A percentile compares a stretch with the other conserved stretches of the same genome.
Evolutionary conservation across 495 filamentous ascomycete species (phyloP).

Genomic region (Aspergillus baeticus): DNA sequence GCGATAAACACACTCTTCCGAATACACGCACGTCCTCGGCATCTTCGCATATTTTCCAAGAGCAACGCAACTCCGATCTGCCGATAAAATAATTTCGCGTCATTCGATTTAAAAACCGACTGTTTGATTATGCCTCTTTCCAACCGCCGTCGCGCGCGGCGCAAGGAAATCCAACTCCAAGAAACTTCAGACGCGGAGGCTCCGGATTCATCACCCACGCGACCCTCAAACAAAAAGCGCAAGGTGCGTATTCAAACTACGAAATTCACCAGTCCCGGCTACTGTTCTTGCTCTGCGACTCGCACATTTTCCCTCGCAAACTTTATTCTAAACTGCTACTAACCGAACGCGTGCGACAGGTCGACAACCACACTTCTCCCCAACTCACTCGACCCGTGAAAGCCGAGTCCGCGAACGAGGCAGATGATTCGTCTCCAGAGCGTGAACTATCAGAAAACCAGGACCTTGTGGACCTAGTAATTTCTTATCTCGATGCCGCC

Average conservation of each 20-base stretch:
- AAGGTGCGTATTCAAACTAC: constrained; percentile 53
- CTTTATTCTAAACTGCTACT: background rate
- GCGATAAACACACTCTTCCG: background rate
- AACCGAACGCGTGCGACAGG: constrained; percentile 23
- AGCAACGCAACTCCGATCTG: background rate
- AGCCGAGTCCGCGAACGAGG: constrained; percentile 41
- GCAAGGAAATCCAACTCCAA: constrained; percentile 49
- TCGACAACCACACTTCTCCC: constrained; percentile 36
- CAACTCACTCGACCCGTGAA: constrained; percentile 25
- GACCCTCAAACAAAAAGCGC: constrained; percentile 71
- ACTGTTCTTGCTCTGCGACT: background rate
- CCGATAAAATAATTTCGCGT: background rate
- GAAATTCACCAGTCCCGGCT: background rate
- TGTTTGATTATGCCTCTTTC: constrained; percentile 46
- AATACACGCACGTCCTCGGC: background rate
- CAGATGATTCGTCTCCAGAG: constrained; percentile 47
- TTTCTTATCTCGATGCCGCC: constrained; percentile 62
- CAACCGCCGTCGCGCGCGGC: constrained; percentile 50
- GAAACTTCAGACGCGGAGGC: constrained; percentile 51
- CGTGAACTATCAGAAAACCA: constrained; percentile 54
- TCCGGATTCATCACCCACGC: constrained; percentile 67
- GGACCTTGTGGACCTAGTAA: constrained; percentile 71
- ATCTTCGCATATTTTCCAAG: background rate
- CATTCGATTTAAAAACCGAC: background rate
- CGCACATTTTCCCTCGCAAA: background rate